phyloP scores from a whole-genome alignment of 2,329 filamentous ascomycete genomes.

The Cercospora sojina region DNA sequence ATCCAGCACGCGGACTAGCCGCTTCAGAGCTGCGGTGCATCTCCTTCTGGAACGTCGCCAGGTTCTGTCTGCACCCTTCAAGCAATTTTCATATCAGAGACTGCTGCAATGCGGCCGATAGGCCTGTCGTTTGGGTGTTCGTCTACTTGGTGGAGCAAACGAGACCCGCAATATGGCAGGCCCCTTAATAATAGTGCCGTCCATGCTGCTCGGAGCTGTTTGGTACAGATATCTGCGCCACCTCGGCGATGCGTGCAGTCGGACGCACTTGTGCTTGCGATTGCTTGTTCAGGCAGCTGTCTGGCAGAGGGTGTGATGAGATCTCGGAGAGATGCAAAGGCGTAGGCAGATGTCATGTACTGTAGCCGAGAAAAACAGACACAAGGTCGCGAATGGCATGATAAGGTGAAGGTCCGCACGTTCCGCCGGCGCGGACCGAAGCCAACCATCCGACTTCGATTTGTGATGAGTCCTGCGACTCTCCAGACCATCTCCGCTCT shows the following conservation, averaged over 20 bases:
- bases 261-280: not conserved
- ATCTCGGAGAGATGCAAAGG: not conserved
- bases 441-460: not conserved
- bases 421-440: not conserved
- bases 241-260: not conserved
- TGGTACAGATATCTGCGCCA: constrained; percentile 6
- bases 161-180: constrained; percentile 14
- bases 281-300: not conserved
- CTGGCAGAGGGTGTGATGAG: not conserved
- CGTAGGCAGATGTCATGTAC: not conserved
- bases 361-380: not conserved
- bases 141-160: constrained; percentile 17
- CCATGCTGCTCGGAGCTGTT: constrained; percentile 6
- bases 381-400: not conserved
- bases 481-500: not conserved
- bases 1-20: constrained; percentile 14
- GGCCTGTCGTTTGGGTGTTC: constrained; percentile 13
- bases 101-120: constrained; percentile 16
- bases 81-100: constrained; percentile 21
- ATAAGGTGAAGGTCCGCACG: not conserved
- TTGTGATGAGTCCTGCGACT: not conserved
- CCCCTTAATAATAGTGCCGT: constrained; percentile 21
- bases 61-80: constrained; percentile 9
- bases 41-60: constrained; percentile 19
- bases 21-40: constrained; percentile 10